Base-by-base conservation (phyloP, 2,329 filamentous ascomycete genomes). In the Ophiocordyceps australis region DNA sequence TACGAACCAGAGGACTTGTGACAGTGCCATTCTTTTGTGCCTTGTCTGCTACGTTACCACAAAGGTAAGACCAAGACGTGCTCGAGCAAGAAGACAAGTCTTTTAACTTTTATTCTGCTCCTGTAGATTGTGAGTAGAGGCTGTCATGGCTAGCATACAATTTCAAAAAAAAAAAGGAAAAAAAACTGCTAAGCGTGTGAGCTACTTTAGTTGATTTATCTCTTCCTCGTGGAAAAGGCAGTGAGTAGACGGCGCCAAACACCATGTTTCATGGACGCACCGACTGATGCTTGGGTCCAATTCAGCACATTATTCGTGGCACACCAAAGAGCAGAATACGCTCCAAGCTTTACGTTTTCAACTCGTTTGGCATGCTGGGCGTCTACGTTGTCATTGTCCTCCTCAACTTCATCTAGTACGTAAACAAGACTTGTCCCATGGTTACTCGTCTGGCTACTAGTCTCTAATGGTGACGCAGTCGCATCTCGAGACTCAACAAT, bases 141-240 rank as follows among this genome's bases (percentile, higher is more conserved):
- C n/a, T n/a, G n/a, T n/a, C n/a, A n/a, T n/a, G n/a, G n/a, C n/a
- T n/a, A n/a, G n/a, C n/a, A n/a, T n/a, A n/a, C n/a, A n/a, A n/a
- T n/a, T n/a, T n/a, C n/a, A n/a, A n/a, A n/a, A n/a, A n/a, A n/a
- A n/a, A n/a, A n/a, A n/a, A n/a, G n/a, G n/a, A n/a, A n/a, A n/a
- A n/a, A n/a, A n/a, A n/a, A n/a, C n/a, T n/a, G n/a, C n/a, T n/a
- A n/a, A n/a, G n/a, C n/a, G n/a, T n/a, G n/a, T n/a, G 5, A 14
- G 4, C 14, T 25, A 15, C 13, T 14, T 7, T 12, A 62, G 49
- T 45, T 73, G 14, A 66, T 74, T n/a, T 75, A 74, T 37, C 52
- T 68, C 15, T 75, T 74, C 38, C 49, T 75, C 3, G 67, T 71
- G 1, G 71, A 75, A 40, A 70, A 69, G 45, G 67, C 63, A 22